Evolutionary conservation across 1,139 yeast genomes (phyloP).

Genomic region (Lodderomyces pseudojiufengensis): DNA sequence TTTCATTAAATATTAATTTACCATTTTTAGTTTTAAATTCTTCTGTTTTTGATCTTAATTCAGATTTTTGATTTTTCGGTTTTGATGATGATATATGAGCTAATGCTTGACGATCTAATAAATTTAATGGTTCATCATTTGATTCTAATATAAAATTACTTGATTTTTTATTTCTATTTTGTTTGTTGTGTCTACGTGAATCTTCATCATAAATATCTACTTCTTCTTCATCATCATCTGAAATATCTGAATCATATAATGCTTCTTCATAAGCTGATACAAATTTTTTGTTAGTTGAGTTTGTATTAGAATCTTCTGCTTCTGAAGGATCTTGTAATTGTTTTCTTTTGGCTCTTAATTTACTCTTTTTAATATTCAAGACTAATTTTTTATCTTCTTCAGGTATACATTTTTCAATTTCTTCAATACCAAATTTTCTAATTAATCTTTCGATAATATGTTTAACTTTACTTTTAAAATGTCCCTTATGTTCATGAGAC

Average conservation of each 20-base stretch:
- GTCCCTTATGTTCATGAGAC: conserved; percentile 96
- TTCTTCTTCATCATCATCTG: conserved; percentile 34
- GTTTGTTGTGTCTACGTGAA: conserved; percentile 6
- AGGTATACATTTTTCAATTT: conserved; percentile 77
- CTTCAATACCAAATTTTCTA: conserved; percentile 84
- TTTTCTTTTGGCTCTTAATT: conserved; percentile 79
- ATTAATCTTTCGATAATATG: conserved; percentile 89
- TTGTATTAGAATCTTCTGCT: conserved; percentile 16
- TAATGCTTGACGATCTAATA: conserved; percentile 78
- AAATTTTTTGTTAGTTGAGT: conserved; percentile 37
- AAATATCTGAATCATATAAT: conserved; percentile 53
- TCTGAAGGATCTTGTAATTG: conserved; percentile 39
- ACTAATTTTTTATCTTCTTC: conserved; percentile 80
- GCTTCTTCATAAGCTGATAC: conserved; percentile 89
- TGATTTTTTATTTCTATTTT: conserved; percentile 14
- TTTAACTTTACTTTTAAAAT: conserved; percentile 87
- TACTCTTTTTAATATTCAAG: conserved; percentile 78
- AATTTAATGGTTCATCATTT: conserved; percentile 81
- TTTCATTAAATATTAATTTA: conserved; percentile 47
- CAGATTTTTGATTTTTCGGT: conserved; percentile 56
- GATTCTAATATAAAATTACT: conserved; percentile 71
- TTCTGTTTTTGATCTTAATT: conserved; percentile 40
- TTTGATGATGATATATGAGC: conserved; percentile 85
- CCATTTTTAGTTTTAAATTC: conserved; percentile 55
- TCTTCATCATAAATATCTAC: conserved; percentile 26